Conservation (phyloP, 768 basidiomycete species). For the Obba rivulosa region DNA sequence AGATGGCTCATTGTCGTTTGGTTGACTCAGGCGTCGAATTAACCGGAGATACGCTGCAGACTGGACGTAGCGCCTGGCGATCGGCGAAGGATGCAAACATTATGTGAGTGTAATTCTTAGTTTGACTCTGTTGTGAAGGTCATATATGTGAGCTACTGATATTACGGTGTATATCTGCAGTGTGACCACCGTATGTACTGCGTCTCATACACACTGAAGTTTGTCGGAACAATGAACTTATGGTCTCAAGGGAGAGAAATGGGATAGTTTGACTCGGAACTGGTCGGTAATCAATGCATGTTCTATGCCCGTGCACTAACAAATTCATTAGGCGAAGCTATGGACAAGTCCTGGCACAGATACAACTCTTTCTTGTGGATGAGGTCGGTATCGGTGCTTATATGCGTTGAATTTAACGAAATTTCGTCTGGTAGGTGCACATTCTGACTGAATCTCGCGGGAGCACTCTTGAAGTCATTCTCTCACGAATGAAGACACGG, state of each 20-base stretch:
- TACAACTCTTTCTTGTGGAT: conserved; percentile 85
- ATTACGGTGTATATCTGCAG: too few species aligned
- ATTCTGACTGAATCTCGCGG: conserved; percentile 88
- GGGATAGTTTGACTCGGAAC: conserved; percentile 88
- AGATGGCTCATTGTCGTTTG: background rate
- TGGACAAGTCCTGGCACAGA: conserved; percentile 58
- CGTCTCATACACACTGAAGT: conserved; percentile 1
- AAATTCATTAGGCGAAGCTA: conserved; percentile 48
- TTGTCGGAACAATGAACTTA: too few species aligned
- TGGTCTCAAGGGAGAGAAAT: conserved; percentile 80
- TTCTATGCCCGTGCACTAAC: too few species aligned
- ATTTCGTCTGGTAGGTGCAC: conserved; percentile 58
- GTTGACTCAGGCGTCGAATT: conserved; percentile 67
- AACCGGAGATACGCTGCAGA: conserved; percentile 82
- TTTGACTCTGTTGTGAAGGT: too few species aligned
- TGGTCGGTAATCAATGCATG: too few species aligned
- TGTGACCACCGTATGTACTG: conserved; percentile 15
- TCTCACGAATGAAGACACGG: conserved; percentile 85
- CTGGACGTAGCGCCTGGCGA: conserved; percentile 62
- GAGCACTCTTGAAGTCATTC: conserved; percentile 90
- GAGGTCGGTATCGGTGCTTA: conserved; percentile 46
- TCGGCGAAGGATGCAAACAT: conserved; percentile 73
- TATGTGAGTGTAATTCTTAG: conserved; percentile 46
- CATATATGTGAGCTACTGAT: too few species aligned
- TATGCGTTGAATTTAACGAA: background rate